These are phyloP conservation scores for Fraxinus americana DNA, from an alignment of 257 asterid genomes.

Conservation along the genomic window DNA sequence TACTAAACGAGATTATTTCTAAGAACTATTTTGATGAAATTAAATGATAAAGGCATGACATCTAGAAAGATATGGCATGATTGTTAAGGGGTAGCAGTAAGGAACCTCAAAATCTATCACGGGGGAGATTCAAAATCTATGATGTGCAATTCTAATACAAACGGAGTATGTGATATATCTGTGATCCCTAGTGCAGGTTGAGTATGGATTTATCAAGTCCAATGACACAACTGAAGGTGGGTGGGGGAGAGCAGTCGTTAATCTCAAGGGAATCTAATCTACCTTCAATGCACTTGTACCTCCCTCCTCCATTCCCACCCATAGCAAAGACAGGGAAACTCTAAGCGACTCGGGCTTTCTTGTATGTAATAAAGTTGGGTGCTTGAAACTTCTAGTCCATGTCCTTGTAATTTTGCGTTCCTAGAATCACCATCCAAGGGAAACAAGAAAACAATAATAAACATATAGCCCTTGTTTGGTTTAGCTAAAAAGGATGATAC, in stretches of 20 bases:
- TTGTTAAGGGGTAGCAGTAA: background rate
- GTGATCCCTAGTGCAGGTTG: background rate
- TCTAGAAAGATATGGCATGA: background rate
- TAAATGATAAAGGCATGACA: background rate
- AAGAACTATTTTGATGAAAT: background rate
- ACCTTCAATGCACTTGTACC: background rate
- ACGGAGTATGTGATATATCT: background rate
- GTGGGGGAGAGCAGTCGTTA: background rate
- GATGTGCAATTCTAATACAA: background rate
- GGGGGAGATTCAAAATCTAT: background rate
- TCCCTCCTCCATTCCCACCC: background rate
- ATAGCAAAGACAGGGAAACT: background rate
- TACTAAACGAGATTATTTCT: conserved; percentile 4
- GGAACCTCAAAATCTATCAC: background rate
- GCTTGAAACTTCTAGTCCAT: background rate
- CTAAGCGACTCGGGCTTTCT: background rate
- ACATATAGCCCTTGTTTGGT: too few relatives aligned
- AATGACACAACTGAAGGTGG: background rate
- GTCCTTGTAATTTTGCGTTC: background rate
- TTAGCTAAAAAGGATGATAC: too few relatives aligned
- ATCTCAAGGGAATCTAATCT: background rate
- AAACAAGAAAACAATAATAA: background rate
- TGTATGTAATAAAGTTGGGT: background rate
- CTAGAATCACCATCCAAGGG: background rate
- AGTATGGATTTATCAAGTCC: background rate